Evolutionary conservation across 1,139 yeast genomes (phyloP).

Genomic region (Yamadazyma oceani): DNA sequence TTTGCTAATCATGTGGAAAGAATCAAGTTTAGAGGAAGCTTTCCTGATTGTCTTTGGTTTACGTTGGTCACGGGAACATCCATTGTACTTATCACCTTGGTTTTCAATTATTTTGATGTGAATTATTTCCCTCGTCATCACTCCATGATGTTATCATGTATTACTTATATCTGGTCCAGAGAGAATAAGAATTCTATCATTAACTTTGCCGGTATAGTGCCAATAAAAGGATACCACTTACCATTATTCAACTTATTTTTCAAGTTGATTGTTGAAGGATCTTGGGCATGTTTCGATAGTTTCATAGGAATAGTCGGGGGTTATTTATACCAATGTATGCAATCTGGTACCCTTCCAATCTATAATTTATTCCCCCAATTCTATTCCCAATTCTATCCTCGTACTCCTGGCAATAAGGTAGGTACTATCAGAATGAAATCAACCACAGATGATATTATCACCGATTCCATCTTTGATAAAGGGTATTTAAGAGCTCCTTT

Average conservation of each 20-base stretch:
- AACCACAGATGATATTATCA: constrained; percentile 22
- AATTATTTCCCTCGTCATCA: constrained; percentile 29
- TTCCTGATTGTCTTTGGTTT: constrained; percentile 60
- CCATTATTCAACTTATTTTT: constrained; percentile 56
- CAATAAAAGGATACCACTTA: constrained; percentile 57
- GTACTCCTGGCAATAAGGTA: constrained; percentile 29
- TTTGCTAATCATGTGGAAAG: constrained; percentile 57
- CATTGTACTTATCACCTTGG: constrained; percentile 32
- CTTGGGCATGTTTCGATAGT: constrained; percentile 36
- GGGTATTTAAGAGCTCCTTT: constrained; percentile 47
- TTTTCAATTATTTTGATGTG: constrained; percentile 26
- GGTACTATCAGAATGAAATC: constrained; percentile 22
- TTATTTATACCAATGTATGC: constrained; percentile 59
- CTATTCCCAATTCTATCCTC: constrained; percentile 24
- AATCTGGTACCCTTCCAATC: constrained; percentile 50
- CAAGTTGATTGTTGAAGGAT: constrained; percentile 47
- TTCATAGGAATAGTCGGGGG: constrained; percentile 54
- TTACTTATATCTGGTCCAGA: constrained; percentile 62
- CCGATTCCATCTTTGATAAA: constrained; percentile 39
- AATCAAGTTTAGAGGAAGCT: constrained; percentile 51
- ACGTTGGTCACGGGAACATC: constrained; percentile 49
- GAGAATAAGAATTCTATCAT: constrained; percentile 50
- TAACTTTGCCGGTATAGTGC: constrained; percentile 52
- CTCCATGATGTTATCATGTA: constrained; percentile 48
- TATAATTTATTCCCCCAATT: constrained; percentile 48